A percentile compares a stretch with the other conserved stretches of the same genome.
Evolutionary conservation across 2,329 filamentous ascomycete species (phyloP).

Genomic region (Neofusicoccum kwambonambiense): DNA sequence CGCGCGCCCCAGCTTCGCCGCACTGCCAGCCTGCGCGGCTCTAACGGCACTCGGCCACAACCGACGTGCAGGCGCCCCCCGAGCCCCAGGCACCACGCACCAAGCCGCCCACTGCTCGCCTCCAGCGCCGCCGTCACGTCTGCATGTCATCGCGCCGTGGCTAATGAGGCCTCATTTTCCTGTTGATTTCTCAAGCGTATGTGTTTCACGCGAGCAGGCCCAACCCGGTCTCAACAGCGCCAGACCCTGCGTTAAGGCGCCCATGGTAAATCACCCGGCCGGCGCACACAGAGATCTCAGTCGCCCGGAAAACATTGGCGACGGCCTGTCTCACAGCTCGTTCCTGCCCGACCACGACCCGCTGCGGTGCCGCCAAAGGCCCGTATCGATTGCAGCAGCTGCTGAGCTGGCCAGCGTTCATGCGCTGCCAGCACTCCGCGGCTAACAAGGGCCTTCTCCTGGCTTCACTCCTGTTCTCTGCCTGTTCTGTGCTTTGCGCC

Average conservation of each 20-base stretch:
- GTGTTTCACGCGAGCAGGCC: conserved; percentile 1
- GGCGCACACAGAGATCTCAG: conserved; percentile 1
- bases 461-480: conserved; percentile 4
- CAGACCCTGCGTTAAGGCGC: conserved; percentile 9
- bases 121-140: too few species aligned
- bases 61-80: conserved; percentile 7
- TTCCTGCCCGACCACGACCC: background rate
- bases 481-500: conserved; percentile 7
- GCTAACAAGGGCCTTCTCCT: background rate
- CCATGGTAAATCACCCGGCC: conserved; percentile 11
- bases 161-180: background rate
- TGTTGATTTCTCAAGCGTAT: background rate
- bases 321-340: background rate
- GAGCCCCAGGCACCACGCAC: too few species aligned
- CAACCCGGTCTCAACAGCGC: background rate
- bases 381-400: background rate
- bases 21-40: conserved; percentile 5
- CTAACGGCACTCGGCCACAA: conserved; percentile 10
- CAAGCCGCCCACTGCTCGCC: too few species aligned
- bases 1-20: background rate
- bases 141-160: background rate
- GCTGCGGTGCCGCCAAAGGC: background rate
- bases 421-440: background rate
- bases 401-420: background rate
- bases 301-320: background rate